Evolutionary conservation across 352 stramenopile genomes (phyloP), one percentile per base, ranked within the genome.

Genomic region (Aphanomyces invadans): DNA sequence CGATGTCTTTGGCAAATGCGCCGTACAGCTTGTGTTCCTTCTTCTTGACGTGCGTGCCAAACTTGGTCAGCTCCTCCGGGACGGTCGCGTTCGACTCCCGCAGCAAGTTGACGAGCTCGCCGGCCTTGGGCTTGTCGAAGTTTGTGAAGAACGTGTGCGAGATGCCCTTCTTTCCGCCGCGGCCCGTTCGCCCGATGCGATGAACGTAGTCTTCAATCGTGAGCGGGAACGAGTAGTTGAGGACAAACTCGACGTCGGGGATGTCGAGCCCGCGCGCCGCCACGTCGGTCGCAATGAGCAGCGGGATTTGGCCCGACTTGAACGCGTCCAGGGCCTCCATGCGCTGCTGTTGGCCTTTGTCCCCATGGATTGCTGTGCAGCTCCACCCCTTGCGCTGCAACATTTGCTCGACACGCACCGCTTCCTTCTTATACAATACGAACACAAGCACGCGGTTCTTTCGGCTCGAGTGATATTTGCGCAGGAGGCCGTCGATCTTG

Each of bases 11-110:
- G 39, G 92, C 90, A 49, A 97, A 97, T 53, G 95, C 97, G 52
- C 97, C 97, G 73, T 99, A 99, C 21, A 99, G 75, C 73, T 99
- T 99, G 88, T 99, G 95, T 76, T 99, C 95, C 89, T 99, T 99
- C 85, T 99, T 99, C 82, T 99, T 99, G 53, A 99, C 98, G 33
- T 98, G 97, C 66, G 95, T 99, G 67, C 96, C 96, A 76, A 99
- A 99, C 73, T 98, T 98, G 72, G 96, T 90, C 36, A 99, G 78
- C 51, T 95, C 95, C 28, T 92, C 83, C 2, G 96, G 96, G 64
- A 98, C 88, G 26, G 82, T 62, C 73, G 98, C 92, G 60, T 96
- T 97, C 53, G 93, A 87, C 64, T 98, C 89, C 64, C 82, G 88
- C 77, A 99, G 86, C 23, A 98, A 77, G 73, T 98, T 97, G 44